Evolutionary conservation across 129 eudicot species (phyloP), one percentile per base, ranked within the genome.

Genomic region (Chrysanthemum seticuspe): DNA sequence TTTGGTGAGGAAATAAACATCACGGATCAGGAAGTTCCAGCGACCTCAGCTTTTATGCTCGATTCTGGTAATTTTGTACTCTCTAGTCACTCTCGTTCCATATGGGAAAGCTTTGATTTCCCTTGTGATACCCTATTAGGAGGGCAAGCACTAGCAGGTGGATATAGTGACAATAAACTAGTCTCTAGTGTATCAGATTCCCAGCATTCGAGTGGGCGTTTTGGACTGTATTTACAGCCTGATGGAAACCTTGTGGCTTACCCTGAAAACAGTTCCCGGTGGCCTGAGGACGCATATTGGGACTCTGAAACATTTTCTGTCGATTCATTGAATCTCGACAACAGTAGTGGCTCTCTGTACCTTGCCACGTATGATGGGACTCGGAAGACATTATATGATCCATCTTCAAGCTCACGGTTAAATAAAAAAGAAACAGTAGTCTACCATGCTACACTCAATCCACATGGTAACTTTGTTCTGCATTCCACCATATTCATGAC

Each of bases 231-330:
- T 8, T 62, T 81, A 70, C 78, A 65, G 67, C 0, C 0, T 29
- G 78, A 71, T 40, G 81, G 85, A 59, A 71, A 81, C 61, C 78
- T 81, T 57, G 78, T 59, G 53, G 85, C 85, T 34, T 76, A 60
- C 14, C 62, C 85, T 69, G 1, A 1, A 50, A 59, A 72, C 55
- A 21, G 50, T n/a, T 2, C 27, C 18, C 0, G 0, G 40, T 13
- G 2, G 12, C 0, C 1, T 8, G 34, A 36, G 10, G 75, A 60
- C 2, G 1, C 76, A 1, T 82, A 82, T 65, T 82, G 82, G 85
- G 0, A n/a, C 18, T 11, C 45, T 25, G 49, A n/a, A 50, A 58
- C 61, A 1, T 27, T 13, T 13, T 0, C 1, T 0, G 0, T 1
- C 4, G 0, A 0, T 0, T 2, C 23, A 2, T 50, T 76, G 11